phyloP scores from a whole-genome alignment of 2,329 filamentous ascomycete species.

The Tolypocladium tropicale region DNA sequence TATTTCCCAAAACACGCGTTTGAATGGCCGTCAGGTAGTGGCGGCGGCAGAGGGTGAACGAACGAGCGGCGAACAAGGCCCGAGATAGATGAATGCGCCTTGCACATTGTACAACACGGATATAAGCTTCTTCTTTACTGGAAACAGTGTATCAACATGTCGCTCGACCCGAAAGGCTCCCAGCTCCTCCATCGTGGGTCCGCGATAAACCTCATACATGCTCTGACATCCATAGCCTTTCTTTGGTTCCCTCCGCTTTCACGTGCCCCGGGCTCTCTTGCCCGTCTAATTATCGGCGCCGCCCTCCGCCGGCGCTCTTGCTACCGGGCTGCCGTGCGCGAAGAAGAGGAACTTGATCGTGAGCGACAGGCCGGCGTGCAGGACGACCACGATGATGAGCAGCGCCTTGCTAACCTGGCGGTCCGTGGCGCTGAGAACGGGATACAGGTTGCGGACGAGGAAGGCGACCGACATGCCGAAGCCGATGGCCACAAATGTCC shows the following conservation, averaged over 20 bases:
- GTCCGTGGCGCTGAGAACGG: constrained; percentile 86
- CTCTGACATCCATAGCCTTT: constrained; percentile 3
- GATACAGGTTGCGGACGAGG: constrained; percentile 77
- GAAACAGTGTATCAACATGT: background rate
- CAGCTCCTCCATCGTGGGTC: background rate
- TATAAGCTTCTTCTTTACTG: background rate
- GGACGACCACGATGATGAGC: constrained; percentile 68
- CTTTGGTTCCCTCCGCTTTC: constrained; percentile 1
- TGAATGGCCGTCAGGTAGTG: background rate
- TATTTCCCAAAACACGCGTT: too few species aligned
- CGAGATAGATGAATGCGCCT: constrained; percentile 10
- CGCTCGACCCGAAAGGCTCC: background rate
- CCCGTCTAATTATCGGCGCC: constrained; percentile 11
- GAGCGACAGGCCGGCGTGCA: constrained; percentile 84
- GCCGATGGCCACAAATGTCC: constrained; percentile 81
- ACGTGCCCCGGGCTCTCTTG: constrained; percentile 10
- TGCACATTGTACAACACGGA: constrained; percentile 5
- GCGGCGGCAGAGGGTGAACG: background rate
- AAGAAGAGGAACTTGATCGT: constrained; percentile 98
- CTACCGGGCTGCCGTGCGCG: constrained; percentile 55
- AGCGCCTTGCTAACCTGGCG: constrained; percentile 83
- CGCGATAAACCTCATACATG: background rate
- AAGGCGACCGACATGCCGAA: constrained; percentile 78
- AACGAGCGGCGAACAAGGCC: background rate
- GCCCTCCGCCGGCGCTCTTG: constrained; percentile 25